Evolutionary conservation across 2,329 filamentous ascomycete species (phyloP).

Genomic region (Hirsutella thompsonii): DNA sequence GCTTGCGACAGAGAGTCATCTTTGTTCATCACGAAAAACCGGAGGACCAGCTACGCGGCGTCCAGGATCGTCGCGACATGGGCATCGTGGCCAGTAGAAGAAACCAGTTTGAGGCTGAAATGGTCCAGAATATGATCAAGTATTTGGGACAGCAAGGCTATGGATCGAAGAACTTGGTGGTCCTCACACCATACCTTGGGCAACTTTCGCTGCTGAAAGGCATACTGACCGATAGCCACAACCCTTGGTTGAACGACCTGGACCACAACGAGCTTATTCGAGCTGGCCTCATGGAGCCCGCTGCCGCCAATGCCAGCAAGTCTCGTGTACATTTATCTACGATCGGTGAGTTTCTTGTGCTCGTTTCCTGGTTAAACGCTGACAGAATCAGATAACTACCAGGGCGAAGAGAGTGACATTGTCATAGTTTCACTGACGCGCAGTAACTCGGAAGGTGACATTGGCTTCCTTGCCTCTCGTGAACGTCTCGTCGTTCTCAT

Average conservation of each 20-base stretch:
- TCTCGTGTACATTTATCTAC: too few relatives aligned
- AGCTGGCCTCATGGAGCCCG: conserved; percentile 49
- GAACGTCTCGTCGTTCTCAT: conserved; percentile 60
- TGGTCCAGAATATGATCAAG: conserved; percentile 54
- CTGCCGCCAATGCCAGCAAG: too few relatives aligned
- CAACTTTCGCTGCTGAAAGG: too few relatives aligned
- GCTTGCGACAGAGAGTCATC: conserved; percentile 45
- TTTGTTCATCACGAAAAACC: conserved; percentile 51
- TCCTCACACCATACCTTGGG: conserved; percentile 54
- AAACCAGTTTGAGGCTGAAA: conserved; percentile 50
- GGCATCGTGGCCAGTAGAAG: too few relatives aligned
- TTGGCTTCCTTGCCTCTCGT: conserved; percentile 57
- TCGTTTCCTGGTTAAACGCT: too few relatives aligned
- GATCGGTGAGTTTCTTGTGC: too few relatives aligned
- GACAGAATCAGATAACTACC: conserved; percentile 74
- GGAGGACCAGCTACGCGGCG: conserved; percentile 31
- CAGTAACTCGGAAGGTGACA: conserved; percentile 44
- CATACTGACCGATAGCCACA: conserved; percentile 35
- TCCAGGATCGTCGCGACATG: conserved; percentile 40
- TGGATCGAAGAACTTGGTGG: conserved; percentile 46
- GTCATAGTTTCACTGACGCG: conserved; percentile 59
- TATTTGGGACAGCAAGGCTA: conserved; percentile 53
- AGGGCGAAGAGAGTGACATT: conserved; percentile 64
- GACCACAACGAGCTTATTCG: too few relatives aligned
- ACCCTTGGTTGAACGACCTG: too few relatives aligned